Percentiles rank a stretch among this genome's conserved stretches.
Evolutionary conservation across 371 early-diverging fungal species (phyloP).

Genomic region (Circinella umbellata): DNA sequence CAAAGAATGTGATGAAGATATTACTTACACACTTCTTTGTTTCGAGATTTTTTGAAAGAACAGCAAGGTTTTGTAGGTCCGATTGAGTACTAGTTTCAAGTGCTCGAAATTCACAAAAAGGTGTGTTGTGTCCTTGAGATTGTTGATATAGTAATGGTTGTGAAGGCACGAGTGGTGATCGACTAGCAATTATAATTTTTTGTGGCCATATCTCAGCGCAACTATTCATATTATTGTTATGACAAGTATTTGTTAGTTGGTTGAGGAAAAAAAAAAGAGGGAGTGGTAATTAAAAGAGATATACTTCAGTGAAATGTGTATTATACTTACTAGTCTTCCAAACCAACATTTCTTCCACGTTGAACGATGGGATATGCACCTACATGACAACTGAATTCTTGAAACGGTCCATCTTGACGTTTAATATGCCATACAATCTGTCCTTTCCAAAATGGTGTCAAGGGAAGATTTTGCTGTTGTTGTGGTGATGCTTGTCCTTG

Average conservation of each 20-base stretch:
- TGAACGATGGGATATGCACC: conserved; percentile 53
- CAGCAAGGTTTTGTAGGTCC: conserved; percentile 55
- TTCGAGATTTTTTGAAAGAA: conserved; percentile 52
- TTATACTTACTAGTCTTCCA: conserved; percentile 61
- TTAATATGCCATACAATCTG: conserved; percentile 63
- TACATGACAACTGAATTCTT: conserved; percentile 55
- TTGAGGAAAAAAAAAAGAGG: background rate
- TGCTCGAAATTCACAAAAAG: conserved; percentile 59
- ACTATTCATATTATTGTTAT: conserved; percentile 12
- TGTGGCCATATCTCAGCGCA: conserved; percentile 57
- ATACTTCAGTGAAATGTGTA: background rate
- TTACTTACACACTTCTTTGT: conserved; percentile 55
- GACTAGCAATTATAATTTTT: conserved; percentile 52
- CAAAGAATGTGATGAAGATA: too few species aligned
- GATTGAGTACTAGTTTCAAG: conserved; percentile 43
- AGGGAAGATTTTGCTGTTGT: conserved; percentile 38
- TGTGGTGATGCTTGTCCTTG: conserved; percentile 14
- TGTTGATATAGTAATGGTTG: conserved; percentile 43
- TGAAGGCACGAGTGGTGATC: conserved; percentile 52
- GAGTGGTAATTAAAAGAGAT: too few species aligned
- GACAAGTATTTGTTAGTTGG: background rate
- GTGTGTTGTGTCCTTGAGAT: conserved; percentile 52
- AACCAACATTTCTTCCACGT: conserved; percentile 36
- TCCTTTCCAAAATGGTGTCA: conserved; percentile 60
- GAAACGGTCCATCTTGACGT: conserved; percentile 34